Evolutionary conservation across 352 stramenopile species (phyloP), one percentile per base, ranked within the genome.

Genomic region (Phytophthora ramorum): DNA sequence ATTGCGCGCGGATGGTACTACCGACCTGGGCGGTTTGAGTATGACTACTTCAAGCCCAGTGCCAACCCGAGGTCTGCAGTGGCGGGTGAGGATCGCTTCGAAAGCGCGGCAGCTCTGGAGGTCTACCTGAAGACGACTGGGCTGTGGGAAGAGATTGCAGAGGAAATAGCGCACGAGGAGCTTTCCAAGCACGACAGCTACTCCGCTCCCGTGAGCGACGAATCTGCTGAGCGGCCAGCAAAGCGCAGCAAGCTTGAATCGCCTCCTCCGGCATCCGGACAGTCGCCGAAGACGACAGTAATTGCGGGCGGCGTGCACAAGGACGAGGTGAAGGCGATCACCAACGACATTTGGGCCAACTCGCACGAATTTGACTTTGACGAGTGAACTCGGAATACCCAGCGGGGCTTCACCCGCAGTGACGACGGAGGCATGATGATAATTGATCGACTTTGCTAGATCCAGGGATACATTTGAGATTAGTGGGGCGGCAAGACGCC

Each of bases 271-370:
- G 16, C 40, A 19, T 73, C 44, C 20, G 56, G 49, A 7, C 57
- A 57, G 7, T 65, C 64, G 26, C 65, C 58, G 16, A 82, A 82
- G 59, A 75, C 72, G 64, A 43, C 71, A 43, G 52, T 63, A 19
- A 66, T 53, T 40, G 41, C 22, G n/a, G 69, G 41, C 3, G 49
- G 59, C 45, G 65, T 76, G n/a, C 71, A 75, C 16, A 81, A 78
- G 20, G 73, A 79, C 14, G 78, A 89, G 2, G 85, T 89, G n/a
- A 81, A 81, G 26, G 72, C 73, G 28, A 70, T 93, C 26, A 85
- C 85, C 45, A 91, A 91, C 69, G 82, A 91, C 41, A 93, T 93
- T 60, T 93, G 85, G 85, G 78, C 79, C 38, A 93, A 93, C 69
- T 89, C 85, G 57, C 72, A 90, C 73, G 73, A 93, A 57, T 91